A percentile compares a stretch with the other conserved stretches of the same genome.
These are phyloP conservation scores for Glycine latifolia DNA, from an alignment of 306 rosid genomes.

Conservation along the genomic window DNA sequence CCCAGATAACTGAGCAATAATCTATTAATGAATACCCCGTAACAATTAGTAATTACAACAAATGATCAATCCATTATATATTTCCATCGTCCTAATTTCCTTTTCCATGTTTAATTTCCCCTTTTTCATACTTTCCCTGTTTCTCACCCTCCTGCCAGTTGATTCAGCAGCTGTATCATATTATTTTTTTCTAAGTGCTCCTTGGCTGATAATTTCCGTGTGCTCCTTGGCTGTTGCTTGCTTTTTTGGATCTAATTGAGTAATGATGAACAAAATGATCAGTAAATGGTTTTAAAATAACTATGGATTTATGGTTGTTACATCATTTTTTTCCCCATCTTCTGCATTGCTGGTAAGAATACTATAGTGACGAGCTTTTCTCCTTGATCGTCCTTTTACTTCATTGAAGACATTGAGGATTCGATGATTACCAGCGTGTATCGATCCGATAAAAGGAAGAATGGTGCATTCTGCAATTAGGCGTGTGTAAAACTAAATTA, in stretches of 20 bases:
- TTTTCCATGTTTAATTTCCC: background rate
- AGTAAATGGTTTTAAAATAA: background rate
- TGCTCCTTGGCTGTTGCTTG: background rate
- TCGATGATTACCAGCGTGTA: no score
- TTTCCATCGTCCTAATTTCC: background rate
- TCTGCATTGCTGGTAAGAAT: background rate
- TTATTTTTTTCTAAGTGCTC: background rate
- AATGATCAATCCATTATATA: constrained; percentile 9
- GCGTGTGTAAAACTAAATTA: no score
- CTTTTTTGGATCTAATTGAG: background rate
- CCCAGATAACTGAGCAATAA: background rate
- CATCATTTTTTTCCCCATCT: background rate
- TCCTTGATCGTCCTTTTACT: no score
- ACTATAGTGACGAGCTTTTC: no score
- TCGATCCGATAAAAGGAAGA: no score
- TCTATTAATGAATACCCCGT: constrained; percentile 1
- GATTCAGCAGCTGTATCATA: background rate
- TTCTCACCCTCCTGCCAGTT: constrained; percentile 13
- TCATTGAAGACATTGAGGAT: no score
- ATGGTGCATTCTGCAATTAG: no score
- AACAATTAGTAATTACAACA: background rate
- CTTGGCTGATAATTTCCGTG: background rate
- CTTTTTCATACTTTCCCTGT: background rate
- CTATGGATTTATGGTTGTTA: background rate
- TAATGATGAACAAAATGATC: background rate